Conservation (phyloP, 2,329 filamentous ascomycete species). For the Colletotrichum aenigma region DNA sequence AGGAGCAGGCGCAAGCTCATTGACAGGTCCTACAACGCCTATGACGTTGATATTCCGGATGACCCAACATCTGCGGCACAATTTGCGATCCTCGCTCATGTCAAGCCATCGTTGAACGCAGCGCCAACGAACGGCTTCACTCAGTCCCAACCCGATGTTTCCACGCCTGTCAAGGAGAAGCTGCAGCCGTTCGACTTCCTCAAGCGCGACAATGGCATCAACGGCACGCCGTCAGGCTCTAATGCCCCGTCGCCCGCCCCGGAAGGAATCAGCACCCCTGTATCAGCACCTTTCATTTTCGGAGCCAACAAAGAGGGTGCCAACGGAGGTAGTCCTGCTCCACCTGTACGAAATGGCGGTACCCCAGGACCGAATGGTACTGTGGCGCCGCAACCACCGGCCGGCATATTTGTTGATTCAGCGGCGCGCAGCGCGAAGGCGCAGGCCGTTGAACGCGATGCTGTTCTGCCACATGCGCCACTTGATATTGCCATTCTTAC, state of each 20-base stretch:
- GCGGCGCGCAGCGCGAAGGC: constrained; percentile 53
- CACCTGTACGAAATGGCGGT: constrained; percentile 51
- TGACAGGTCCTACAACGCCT: constrained; percentile 88
- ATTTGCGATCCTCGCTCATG: constrained; percentile 64
- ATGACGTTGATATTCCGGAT: constrained; percentile 85
- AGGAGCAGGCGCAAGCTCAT: constrained; percentile 80
- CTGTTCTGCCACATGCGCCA: constrained; percentile 80
- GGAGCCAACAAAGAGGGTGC: constrained; percentile 48
- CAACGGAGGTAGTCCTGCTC: constrained; percentile 57
- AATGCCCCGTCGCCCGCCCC: constrained; percentile 87
- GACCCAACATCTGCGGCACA: constrained; percentile 89
- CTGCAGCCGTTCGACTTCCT: constrained; percentile 73
- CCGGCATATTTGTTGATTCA: constrained; percentile 56
- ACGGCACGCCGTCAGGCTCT: constrained; percentile 82
- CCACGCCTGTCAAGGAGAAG: constrained; percentile 67
- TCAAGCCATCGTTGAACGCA: constrained; percentile 62
- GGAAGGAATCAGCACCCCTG: constrained; percentile 74
- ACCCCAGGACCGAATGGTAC: constrained; percentile 41
- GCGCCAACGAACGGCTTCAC: constrained; percentile 46
- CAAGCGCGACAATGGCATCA: constrained; percentile 67
- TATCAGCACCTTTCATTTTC: constrained; percentile 61
- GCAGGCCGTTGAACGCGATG: constrained; percentile 74
- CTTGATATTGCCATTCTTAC: constrained; percentile 90
- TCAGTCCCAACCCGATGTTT: constrained; percentile 50
- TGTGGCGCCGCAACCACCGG: constrained; percentile 37